phyloP scores from a whole-genome alignment of 805 yeast genomes.

The Candida qinlingensis region DNA sequence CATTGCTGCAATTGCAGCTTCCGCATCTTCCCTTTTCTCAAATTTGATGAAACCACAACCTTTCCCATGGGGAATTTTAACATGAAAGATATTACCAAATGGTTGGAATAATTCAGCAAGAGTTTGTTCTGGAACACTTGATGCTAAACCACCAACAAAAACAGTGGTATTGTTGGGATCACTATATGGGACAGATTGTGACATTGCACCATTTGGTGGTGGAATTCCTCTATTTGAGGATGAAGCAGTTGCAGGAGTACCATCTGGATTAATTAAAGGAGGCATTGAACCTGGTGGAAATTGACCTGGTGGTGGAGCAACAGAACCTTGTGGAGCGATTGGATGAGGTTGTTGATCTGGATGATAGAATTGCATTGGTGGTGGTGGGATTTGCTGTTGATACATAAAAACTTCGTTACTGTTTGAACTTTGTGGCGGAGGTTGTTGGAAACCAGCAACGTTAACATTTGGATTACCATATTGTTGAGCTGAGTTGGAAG shows the following conservation, averaged over 20 bases:
- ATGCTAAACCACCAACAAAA: conserved; percentile 72
- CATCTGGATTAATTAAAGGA: conserved; percentile 3
- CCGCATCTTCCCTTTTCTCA: conserved; percentile 64
- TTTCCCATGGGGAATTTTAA: conserved; percentile 73
- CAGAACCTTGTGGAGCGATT: not conserved
- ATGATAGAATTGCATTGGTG: conserved; percentile 14
- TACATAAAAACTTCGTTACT: conserved; percentile 17
- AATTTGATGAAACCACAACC: conserved; percentile 77
- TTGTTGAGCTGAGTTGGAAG: conserved; percentile 2
- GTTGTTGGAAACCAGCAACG: conserved; percentile 11
- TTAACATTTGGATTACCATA: conserved; percentile 6
- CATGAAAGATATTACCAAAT: conserved; percentile 64
- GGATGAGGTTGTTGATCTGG: conserved; percentile 14
- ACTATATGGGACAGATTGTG: conserved; percentile 26
- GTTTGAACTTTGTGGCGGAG: conserved; percentile 3
- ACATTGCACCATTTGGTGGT: conserved; percentile 2
- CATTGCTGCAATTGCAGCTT: conserved; percentile 71
- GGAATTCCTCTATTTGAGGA: not conserved
- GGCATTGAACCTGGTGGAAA: conserved; percentile 1
- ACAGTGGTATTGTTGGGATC: conserved; percentile 72
- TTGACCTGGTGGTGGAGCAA: conserved; percentile 7
- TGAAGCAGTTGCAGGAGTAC: not conserved
- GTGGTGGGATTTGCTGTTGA: conserved; percentile 20
- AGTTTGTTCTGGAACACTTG: conserved; percentile 57
- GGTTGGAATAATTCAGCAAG: conserved; percentile 60